Conservation (phyloP, 139 green algal genomes). For the Yamagishiella unicocca region DNA sequence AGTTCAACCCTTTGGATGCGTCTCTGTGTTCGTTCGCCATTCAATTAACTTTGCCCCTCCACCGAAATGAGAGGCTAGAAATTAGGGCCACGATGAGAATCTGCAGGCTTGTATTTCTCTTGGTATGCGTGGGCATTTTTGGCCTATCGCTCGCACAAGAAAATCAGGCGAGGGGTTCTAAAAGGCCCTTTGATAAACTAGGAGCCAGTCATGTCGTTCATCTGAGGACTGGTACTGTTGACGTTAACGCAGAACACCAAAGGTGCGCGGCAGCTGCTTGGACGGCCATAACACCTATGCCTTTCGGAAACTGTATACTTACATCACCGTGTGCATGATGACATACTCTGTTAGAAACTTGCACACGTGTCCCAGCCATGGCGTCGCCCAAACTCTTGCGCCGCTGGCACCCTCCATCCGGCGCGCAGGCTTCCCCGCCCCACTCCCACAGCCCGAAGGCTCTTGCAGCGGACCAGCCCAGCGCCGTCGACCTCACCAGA, state of each 20-base stretch:
- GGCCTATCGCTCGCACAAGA: not conserved
- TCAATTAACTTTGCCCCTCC: no score
- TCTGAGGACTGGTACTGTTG: not conserved
- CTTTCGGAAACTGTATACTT: not conserved
- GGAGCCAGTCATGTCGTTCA: not conserved
- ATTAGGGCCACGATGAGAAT: no score
- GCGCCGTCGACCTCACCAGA: not conserved
- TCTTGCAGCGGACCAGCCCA: not conserved
- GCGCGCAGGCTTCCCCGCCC: conserved; percentile 3
- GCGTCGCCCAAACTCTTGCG: not conserved
- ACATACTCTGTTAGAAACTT: not conserved
- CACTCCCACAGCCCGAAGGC: not conserved
- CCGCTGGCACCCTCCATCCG: not conserved
- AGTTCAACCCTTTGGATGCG: no score
- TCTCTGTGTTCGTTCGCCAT: no score
- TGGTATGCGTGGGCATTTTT: not conserved
- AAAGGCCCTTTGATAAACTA: not conserved
- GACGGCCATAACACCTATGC: not conserved
- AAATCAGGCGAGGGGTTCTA: not conserved
- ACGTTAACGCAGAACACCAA: not conserved
- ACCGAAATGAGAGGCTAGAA: no score
- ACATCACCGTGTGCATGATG: not conserved
- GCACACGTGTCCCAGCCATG: not conserved
- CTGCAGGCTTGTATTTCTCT: no score
- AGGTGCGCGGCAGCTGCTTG: not conserved